Evolutionary conservation across 129 eudicot species (phyloP).

Genomic region (Chrysanthemum lavandulifolium): DNA sequence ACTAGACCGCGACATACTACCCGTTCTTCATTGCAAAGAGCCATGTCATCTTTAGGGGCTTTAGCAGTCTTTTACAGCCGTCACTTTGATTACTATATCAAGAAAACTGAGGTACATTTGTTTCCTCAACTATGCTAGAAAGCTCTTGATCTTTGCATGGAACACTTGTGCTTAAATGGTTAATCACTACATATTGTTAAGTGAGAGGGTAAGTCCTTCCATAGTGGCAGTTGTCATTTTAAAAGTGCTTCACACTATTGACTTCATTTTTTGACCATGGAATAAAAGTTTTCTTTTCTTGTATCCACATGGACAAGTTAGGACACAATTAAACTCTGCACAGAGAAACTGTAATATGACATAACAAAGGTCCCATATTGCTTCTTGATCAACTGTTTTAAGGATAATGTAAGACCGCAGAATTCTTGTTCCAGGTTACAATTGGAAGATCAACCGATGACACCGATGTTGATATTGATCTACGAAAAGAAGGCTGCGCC

Average conservation of each 20-base stretch:
- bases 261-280: no score
- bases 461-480: conserved; percentile 81
- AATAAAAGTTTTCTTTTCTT: no score
- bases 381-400: no score
- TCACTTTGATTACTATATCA: conserved; percentile 62
- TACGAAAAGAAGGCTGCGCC: conserved; percentile 87
- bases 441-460: conserved; percentile 90
- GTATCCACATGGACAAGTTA: no score
- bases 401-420: neutral
- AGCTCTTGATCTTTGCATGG: no score
- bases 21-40: conserved; percentile 64
- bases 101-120: conserved; percentile 64
- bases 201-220: no score
- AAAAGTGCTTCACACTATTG: no score
- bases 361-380: neutral
- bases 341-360: neutral
- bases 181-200: no score
- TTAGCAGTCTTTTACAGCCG: conserved; percentile 87
- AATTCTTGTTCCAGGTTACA: conserved; percentile 54
- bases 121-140: no score
- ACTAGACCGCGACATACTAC: conserved; percentile 74
- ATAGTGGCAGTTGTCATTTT: no score
- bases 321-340: no score
- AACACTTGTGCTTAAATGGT: no score
- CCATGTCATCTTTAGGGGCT: conserved; percentile 70